phyloP scores from a whole-genome alignment of 805 yeast species.

The Spencermartinsiella europaea region DNA sequence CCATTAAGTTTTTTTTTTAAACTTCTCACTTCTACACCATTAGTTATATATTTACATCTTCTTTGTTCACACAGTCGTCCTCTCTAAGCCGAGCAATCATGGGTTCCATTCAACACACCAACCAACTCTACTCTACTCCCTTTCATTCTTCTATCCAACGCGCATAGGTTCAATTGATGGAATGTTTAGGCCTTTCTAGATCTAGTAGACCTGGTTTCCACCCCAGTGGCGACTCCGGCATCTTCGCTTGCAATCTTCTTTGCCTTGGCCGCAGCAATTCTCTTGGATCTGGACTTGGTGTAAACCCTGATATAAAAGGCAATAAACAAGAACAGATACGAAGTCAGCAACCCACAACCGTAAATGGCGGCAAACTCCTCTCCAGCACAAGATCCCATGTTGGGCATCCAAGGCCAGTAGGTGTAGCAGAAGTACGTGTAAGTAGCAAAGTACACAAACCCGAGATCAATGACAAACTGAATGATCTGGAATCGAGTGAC shows the following conservation, averaged over 20 bases:
- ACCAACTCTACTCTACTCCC: too few relatives aligned
- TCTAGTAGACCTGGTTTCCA: neutral
- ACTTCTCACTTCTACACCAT: too few relatives aligned
- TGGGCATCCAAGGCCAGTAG: constrained; percentile 65
- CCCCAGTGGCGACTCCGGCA: neutral
- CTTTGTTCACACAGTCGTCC: too few relatives aligned
- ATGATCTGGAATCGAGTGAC: constrained; percentile 93
- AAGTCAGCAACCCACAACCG: constrained; percentile 83
- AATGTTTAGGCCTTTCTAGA: constrained; percentile 5
- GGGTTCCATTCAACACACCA: too few relatives aligned
- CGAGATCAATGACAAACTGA: constrained; percentile 85
- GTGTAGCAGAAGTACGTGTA: constrained; percentile 80
- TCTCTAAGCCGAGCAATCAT: too few relatives aligned
- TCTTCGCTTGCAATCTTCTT: neutral
- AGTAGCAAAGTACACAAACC: constrained; percentile 89
- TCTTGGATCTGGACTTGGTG: constrained; percentile 31
- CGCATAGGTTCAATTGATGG: neutral
- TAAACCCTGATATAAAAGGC: constrained; percentile 88
- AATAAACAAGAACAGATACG: constrained; percentile 85
- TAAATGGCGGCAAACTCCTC: constrained; percentile 87
- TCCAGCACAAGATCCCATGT: constrained; percentile 83
- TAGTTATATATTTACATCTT: too few relatives aligned
- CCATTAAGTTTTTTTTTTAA: too few relatives aligned
- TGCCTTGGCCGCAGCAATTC: neutral
- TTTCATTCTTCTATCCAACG: too few relatives aligned